Conservation (phyloP, 148 eudicot genomes). For the Rhododendron griersonianum region DNA sequence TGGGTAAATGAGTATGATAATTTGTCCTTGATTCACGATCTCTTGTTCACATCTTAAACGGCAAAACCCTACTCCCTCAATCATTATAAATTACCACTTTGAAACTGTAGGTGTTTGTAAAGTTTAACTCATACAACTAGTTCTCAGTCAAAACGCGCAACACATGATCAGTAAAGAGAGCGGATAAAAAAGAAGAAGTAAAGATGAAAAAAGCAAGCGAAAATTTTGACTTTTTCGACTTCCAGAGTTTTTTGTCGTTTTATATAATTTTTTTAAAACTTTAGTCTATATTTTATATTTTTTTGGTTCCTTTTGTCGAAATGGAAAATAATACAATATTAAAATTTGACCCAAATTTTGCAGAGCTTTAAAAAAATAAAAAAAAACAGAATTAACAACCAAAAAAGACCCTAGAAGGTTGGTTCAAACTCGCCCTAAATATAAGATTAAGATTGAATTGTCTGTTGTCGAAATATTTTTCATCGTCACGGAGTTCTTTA, state of each 20-base stretch:
- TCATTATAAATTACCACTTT: neutral
- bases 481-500: no score
- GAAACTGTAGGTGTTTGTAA: neutral
- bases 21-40: constrained; percentile 11
- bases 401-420: no score
- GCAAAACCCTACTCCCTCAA: neutral
- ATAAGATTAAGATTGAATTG: neutral
- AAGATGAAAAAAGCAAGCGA: neutral
- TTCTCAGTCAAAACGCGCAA: constrained; percentile 1
- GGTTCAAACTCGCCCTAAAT: no score
- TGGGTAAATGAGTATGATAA: neutral
- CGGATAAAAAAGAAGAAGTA: no score
- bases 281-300: no score
- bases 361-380: neutral
- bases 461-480: neutral
- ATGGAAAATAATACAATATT: no score
- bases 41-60: neutral
- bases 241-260: no score
- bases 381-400: no score
- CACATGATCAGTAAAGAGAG: neutral
- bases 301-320: no score
- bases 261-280: no score
- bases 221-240: no score
- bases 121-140: neutral
- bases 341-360: no score